Evolutionary conservation across 1,139 yeast species (phyloP), one percentile per base, ranked within the genome.

Genomic region (Suhomyces wounanorum): DNA sequence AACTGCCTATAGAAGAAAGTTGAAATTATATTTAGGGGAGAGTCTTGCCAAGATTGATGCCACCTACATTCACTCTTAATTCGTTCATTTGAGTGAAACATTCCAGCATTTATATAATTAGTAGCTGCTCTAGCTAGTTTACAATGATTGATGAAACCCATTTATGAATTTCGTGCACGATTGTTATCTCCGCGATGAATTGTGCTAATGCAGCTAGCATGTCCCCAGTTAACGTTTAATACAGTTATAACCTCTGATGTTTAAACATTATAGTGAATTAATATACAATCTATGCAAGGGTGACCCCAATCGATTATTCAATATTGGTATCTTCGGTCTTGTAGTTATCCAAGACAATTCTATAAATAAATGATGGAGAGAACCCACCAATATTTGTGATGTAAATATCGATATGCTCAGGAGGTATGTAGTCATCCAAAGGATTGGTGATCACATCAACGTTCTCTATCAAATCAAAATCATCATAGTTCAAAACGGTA

Each of bases 321-420:
- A 85, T 72, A 61, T 80, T 79, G 53, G 83, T 89, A 69, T 92
- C 97, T 62, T 88, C 92, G 46, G 86, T 83, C 67, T 87, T 87
- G 72, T 95, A 95, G 69, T 92, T 91, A 70, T 95, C 99, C 74
- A 92, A 82, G 40, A 94, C 96, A 54, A 94, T 87, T 72, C 99
- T 85, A 71, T 95, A 95, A 49, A 94, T 87, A 71, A 94, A 95
- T 58, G 96, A 90, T 45, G 99, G 99, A 25, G 98, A 89, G 67
- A 89, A 92, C 28, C 98, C 98, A 44, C 99, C 99, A 54, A 91
- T 82, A 66, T 95, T 94, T 17, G 99, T 92, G 62, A 94, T 89
- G 68, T 87, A 91, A 57, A 95, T 89, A 68, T 94, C 98, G 57
- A 95, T 89, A 64, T 89, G 85, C 63, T 92, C 98, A 0, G 99